Base-by-base conservation (phyloP, 768 basidiomycete genomes). In the Phlegmacium glaucopus region DNA sequence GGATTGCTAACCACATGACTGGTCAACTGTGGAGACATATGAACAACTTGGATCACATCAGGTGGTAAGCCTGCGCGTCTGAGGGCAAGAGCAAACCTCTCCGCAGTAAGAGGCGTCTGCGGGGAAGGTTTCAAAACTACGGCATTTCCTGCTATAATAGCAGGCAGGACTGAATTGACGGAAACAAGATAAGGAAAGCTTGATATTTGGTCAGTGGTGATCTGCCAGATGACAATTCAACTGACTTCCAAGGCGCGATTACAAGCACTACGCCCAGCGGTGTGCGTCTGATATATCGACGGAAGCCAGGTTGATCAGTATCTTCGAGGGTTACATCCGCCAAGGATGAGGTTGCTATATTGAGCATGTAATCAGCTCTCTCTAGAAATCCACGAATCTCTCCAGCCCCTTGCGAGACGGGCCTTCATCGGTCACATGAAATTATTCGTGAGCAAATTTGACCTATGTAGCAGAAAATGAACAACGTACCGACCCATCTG, bases 41-140 rank as follows among this genome's bases (percentile, higher is more conserved):
- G 90, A 15, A 90, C 63, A 16, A 90, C 83, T 61, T 90, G 84
- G 18, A 92, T 70, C 39, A 90, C 74, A 47, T 84, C 77, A 38
- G 75, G 54, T 0, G 94, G 94, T 0, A 96, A 79, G 9, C 93
- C 92, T 0, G 92, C 93, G 2, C 72, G 68, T n/a, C 67, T 67
- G 28, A 93, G 76, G 0, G 89, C 85, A 11, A 72, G 61, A 1
- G 79, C 77, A 53, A 97, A 79, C 4, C 90, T 80, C 61, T 96
- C 92, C 3, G 88, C 94, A 0, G 85, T 82, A 38, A 92, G 72
- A 4, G 96, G 95, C 0, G 94, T 97, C 61, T 99, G 96, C 0
- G 96, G 96, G 1, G 94, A 95, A 0, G 96, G 95, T 64, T 98
- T 99, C 61, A 98, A 72, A 38, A 99, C 63, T 9, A 97, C 89